A percentile compares a stretch with the other conserved stretches of the same genome.
These are phyloP conservation scores for Arthrobotrys musiformis DNA, from an alignment of 2,329 filamentous ascomycete genomes.

Conservation along the genomic window DNA sequence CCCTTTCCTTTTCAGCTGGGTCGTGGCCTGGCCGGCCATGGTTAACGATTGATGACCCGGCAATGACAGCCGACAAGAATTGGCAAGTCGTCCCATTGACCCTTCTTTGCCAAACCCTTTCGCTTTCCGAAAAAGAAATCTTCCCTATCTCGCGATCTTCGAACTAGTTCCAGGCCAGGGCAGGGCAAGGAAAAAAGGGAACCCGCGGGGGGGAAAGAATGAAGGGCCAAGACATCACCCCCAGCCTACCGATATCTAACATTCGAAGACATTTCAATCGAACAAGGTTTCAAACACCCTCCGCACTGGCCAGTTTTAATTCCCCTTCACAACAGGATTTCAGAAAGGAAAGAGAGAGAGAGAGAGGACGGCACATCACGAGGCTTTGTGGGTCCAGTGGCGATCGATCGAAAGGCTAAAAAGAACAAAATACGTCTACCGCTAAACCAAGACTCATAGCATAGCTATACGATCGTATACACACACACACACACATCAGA, in stretches of 20 bases:
- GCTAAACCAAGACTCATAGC: too few relatives aligned
- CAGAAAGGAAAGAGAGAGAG: neutral
- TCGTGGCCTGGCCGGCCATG: neutral
- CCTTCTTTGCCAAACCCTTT: too few relatives aligned
- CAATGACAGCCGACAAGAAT: conserved; percentile 1
- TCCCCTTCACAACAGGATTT: conserved; percentile 50
- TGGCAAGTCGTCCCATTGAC: neutral
- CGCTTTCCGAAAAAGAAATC: neutral
- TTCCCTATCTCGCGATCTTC: conserved; percentile 32
- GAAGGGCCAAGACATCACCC: conserved; percentile 6
- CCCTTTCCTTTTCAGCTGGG: neutral
- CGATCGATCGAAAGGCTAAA: conserved; percentile 44
- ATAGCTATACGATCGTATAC: neutral
- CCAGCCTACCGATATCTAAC: neutral
- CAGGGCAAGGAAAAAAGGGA: neutral
- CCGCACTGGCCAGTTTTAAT: conserved; percentile 4
- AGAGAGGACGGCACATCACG: conserved; percentile 50
- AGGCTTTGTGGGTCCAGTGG: conserved; percentile 40
- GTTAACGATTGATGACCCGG: neutral
- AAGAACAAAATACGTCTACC: too few relatives aligned
- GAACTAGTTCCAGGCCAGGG: neutral
- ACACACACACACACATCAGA: neutral
- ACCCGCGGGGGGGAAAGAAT: too few relatives aligned
- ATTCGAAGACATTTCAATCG: neutral
- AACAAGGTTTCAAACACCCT: neutral